These are phyloP conservation scores for Sesbania bispinosa DNA, from an alignment of 306 rosid species.

Conservation along the genomic window DNA sequence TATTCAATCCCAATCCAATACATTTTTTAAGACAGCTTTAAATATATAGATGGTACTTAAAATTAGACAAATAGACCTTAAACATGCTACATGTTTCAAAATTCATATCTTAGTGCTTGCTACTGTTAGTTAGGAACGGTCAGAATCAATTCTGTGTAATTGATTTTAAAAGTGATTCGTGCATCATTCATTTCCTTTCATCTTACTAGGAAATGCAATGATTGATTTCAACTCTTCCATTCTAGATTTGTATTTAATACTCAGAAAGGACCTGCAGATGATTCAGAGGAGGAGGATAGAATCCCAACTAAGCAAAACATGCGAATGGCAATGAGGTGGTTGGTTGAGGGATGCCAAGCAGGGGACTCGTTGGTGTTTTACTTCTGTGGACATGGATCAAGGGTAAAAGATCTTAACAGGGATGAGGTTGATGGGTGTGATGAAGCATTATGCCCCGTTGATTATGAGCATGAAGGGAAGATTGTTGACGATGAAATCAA, in stretches of 20 bases:
- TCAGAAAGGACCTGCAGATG: conserved; percentile 29
- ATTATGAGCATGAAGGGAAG: conserved; percentile 43
- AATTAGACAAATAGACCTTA: not conserved
- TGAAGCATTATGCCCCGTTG: conserved; percentile 64
- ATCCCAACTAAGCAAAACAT: conserved; percentile 58
- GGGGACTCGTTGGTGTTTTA: conserved; percentile 66
- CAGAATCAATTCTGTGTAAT: too few species aligned
- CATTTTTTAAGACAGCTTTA: not conserved
- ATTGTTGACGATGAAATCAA: conserved; percentile 65
- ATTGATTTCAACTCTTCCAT: not conserved
- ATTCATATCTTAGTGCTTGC: not conserved
- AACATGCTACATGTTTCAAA: not conserved
- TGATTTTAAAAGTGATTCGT: too few species aligned
- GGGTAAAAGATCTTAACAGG: conserved; percentile 23
- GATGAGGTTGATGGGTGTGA: conserved; percentile 61
- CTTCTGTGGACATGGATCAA: conserved; percentile 61
- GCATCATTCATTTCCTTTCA: too few species aligned
- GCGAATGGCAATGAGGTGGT: conserved; percentile 49
- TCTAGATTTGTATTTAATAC: not conserved
- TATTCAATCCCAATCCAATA: not conserved
- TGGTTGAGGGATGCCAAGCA: conserved; percentile 45
- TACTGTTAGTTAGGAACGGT: too few species aligned
- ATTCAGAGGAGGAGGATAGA: conserved; percentile 39
- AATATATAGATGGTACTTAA: not conserved
- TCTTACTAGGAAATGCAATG: too few species aligned